Evolutionary conservation across 495 filamentous ascomycete species (phyloP), one percentile per base, ranked within the genome.

Genomic region (Hypomontagnella monticulosa): DNA sequence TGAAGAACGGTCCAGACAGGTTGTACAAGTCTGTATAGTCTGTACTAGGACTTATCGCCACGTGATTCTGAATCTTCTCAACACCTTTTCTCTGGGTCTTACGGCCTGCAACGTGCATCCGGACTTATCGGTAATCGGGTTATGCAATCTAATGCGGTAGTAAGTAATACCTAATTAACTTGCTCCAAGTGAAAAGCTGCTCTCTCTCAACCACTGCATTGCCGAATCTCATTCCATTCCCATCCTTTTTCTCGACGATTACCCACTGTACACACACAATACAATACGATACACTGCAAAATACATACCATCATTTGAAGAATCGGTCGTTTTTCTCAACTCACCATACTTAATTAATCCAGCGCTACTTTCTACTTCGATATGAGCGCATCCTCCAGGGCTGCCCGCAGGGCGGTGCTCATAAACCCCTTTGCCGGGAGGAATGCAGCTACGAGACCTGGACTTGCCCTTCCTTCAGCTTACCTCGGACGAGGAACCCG

Each of bases 301-400:
- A 27, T 27, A 27, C 23, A 6, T 27, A 27, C 23, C 23, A 27
- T 27, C 23, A 27, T 27, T 27, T 27, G 23, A 27, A 27, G 23
- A 27, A 27, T 27, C 23, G 6, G 23, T 27, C 23, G 23, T 6
- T 27, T 27, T 34, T 14, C 27, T 33, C 23, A 38, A 51, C 36
- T 33, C 48, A 32, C 20, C 23, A 11, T 32, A 55, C n/a, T 47
- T 34, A 55, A 20, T 47, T 34, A 6, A 3, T 58, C 54, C 4
- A 44, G 44, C 30, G 46, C 47, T 38, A 55, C 18, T 43, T 23
- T 43, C 42, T 18, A 27, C 30, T 46, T 63, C 65, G 70, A 57
- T 61, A 88, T 88, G 86, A 88, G 84, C 80, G 82, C 81, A 70
- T 85, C 88, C 38, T 78, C 87, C 37, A 78, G 79, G 75, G 76